Evolutionary conservation across 2,329 filamentous ascomycete genomes (phyloP), one percentile per base, ranked within the genome.

Genomic region (Pseudogymnoascus sp.): DNA sequence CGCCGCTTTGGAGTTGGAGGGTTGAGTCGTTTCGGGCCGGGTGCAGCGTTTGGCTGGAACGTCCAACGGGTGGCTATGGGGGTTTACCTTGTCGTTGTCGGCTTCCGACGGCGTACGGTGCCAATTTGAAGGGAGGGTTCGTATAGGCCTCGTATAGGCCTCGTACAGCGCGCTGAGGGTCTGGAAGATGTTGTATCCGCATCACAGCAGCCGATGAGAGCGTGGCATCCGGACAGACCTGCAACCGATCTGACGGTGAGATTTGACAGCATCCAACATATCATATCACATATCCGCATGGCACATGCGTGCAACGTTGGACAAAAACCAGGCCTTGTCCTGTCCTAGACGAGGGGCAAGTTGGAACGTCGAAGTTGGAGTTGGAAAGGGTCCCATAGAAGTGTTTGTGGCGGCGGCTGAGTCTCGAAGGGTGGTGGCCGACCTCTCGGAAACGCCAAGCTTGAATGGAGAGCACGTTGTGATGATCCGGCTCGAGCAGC

Each of bases 381-480:
- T 28, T n/a, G 20, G 22, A 25, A 6, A 11, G 9, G 15, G 22
- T 30, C 43, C 25, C 4, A 30, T 2, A 28, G 22, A 30, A 11
- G n/a, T 15, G n/a, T 30, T 30, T 30, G 43, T 50, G 43, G 43
- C 43, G 43, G 43, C 43, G 43, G 43, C 43, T 50, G 43, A 50
- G 43, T 30, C n/a, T 30, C 6, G 43, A 30, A 3, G 22, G 22
- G 43, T 15, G n/a, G 14, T 30, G 12, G 14, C 43, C 43, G 25
- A 50, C 43, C 25, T 50, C 43, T 50, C 43, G 43, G 43, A 50
- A 50, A 50, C 25, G 43, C 43, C 43, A 50, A 50, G 43, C 14
- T 6, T 15, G 6, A 3, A 50, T 50, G 22, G 43, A 50, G 22
- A 50, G 25, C 43, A 50, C 14, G 43, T 50, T 30, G 43, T 50